Evolutionary conservation across 2,329 filamentous ascomycete species (phyloP).

Genomic region (Colletotrichum sp.): DNA sequence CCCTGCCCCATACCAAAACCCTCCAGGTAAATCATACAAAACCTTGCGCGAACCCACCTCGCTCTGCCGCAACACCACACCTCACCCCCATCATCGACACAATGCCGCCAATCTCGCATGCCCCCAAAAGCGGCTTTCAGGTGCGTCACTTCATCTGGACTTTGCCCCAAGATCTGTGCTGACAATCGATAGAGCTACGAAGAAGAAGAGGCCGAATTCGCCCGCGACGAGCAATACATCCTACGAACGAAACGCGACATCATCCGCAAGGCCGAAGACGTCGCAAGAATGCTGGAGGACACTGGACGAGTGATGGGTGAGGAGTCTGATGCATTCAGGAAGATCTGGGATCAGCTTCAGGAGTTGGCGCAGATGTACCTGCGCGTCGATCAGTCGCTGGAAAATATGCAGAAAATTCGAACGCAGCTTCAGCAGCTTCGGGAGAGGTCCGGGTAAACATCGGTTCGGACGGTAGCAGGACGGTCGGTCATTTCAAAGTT

Average conservation of each 20-base stretch:
- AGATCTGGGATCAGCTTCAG: neutral
- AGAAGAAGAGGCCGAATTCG: neutral
- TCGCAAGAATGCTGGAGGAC: neutral
- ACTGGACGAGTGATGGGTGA: neutral
- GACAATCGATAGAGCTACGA: neutral
- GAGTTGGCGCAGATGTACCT: neutral
- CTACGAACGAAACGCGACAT: neutral
- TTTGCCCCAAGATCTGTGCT: accelerated
- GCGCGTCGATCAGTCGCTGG: neutral
- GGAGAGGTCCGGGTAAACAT: neutral
- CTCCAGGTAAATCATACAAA: neutral
- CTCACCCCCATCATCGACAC: neutral
- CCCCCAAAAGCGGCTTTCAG: neutral
- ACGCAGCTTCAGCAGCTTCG: neutral
- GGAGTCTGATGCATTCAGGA: neutral
- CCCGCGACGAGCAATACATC: neutral
- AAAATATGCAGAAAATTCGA: neutral
- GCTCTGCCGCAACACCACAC: neutral
- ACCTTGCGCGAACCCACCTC: neutral
- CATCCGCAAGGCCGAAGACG: neutral
- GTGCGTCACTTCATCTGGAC: neutral
- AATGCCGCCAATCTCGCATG: neutral
- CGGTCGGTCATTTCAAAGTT: neutral
- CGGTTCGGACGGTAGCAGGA: neutral
- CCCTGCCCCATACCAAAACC: too few species aligned